Conservation (phyloP, 2,329 filamentous ascomycete species). For the Hypomyces rosellus region DNA sequence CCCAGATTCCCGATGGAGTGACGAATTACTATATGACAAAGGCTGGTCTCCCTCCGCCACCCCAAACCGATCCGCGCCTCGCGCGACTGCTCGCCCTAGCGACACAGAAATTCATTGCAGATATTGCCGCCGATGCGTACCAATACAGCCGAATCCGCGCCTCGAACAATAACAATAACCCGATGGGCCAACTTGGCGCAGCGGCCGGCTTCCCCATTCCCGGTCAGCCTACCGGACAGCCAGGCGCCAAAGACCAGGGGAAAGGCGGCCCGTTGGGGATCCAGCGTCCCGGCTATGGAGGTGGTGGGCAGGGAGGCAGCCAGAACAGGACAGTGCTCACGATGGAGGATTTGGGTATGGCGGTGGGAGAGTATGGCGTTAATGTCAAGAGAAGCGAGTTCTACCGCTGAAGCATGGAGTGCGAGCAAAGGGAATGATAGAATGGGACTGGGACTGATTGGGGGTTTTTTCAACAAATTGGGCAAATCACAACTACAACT, state of each 20-base stretch:
- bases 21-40: constrained; percentile 98
- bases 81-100: constrained; percentile 90
- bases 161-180: constrained; percentile 81
- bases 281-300: constrained; percentile 73
- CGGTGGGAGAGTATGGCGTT: constrained; percentile 93
- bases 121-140: constrained; percentile 95
- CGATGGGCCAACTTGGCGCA: constrained; percentile 78
- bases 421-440: not conserved
- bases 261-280: constrained; percentile 60
- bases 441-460: constrained; percentile 11
- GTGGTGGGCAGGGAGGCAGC: constrained; percentile 80
- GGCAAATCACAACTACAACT: too few relatives aligned
- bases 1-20: constrained; percentile 89
- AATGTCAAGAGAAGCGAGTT: constrained; percentile 98
- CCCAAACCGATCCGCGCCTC: constrained; percentile 82
- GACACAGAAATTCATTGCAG: constrained; percentile 98
- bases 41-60: constrained; percentile 86
- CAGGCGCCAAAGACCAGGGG: constrained; percentile 51
- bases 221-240: constrained; percentile 54
- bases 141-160: constrained; percentile 94
- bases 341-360: constrained; percentile 98
- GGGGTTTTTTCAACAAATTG: constrained; percentile 7
- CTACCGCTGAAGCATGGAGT: constrained; percentile 57
- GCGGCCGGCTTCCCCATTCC: constrained; percentile 62
- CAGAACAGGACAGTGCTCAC: constrained; percentile 92